Evolutionary conservation across 768 basidiomycete genomes (phyloP).

Genomic region (Sutorius australiensis): DNA sequence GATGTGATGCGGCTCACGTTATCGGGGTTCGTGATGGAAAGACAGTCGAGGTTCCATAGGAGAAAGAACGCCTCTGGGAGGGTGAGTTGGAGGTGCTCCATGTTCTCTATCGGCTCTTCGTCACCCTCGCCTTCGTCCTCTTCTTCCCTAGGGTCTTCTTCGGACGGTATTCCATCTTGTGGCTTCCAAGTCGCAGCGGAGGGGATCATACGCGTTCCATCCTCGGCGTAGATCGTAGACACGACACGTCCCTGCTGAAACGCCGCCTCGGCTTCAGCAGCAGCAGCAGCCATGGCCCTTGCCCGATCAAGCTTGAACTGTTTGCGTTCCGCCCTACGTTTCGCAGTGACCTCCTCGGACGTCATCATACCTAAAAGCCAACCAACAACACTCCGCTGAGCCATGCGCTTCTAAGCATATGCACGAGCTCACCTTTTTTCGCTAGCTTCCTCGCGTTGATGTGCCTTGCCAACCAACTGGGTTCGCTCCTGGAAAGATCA

Average conservation of each 20-base stretch:
- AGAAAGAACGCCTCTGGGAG: conserved; percentile 89
- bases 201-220: conserved; percentile 49
- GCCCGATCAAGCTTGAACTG: conserved; percentile 95
- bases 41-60: conserved; percentile 77
- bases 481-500: conserved; percentile 89
- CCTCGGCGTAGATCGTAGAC: conserved; percentile 53
- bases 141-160: conserved; percentile 11
- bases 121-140: conserved; percentile 28
- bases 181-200: conserved; percentile 82
- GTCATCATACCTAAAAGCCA: conserved; percentile 42
- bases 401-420: not conserved
- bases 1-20: conserved; percentile 46
- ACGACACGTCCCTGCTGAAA: conserved; percentile 71
- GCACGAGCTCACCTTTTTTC: conserved; percentile 47
- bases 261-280: conserved; percentile 72
- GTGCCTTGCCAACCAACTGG: conserved; percentile 84
- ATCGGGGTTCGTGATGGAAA: conserved; percentile 61
- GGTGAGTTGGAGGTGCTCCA: conserved; percentile 90
- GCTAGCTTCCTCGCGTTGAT: conserved; percentile 54
- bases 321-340: conserved; percentile 80
- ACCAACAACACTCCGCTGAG: not conserved
- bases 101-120: conserved; percentile 57
- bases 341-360: conserved; percentile 88
- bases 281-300: conserved; percentile 76
- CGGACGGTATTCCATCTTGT: conserved; percentile 19